Conservation (phyloP, 352 stramenopile genomes). For the Lagenidium giganteum region DNA sequence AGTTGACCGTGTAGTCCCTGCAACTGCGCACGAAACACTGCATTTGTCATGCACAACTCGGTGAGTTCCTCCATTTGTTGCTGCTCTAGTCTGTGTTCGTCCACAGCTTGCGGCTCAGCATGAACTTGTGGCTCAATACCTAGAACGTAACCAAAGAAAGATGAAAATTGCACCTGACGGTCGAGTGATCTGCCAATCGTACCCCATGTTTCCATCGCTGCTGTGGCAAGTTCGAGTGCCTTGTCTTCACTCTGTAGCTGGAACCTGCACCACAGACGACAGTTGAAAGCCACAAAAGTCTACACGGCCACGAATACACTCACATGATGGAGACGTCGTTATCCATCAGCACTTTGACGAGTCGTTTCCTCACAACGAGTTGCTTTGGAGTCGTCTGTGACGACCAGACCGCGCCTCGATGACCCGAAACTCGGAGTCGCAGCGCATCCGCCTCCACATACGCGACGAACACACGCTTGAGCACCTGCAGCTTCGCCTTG, state of each 20-base stretch:
- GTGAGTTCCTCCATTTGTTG: conserved; percentile 9
- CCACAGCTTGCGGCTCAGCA: neutral
- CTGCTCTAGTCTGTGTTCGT: neutral
- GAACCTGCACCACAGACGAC: neutral
- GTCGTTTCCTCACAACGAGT: conserved; percentile 8
- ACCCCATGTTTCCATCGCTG: conserved; percentile 8
- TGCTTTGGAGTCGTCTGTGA: neutral
- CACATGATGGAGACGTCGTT: conserved; percentile 8
- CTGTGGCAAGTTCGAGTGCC: conserved; percentile 7
- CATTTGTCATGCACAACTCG: conserved; percentile 11
- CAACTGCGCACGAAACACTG: conserved; percentile 9
- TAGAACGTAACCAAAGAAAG: too few relatives aligned
- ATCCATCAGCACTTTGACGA: conserved; percentile 12
- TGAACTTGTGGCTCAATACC: conserved; percentile 9
- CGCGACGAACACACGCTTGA: conserved; percentile 11
- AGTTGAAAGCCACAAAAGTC: neutral
- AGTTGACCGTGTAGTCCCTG: conserved; percentile 5
- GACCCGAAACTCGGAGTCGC: conserved; percentile 7
- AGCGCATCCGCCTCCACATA: conserved; percentile 9
- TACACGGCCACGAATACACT: neutral
- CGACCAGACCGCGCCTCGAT: conserved; percentile 12
- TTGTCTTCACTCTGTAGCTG: conserved; percentile 8
- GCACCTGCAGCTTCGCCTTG: conserved; percentile 7
- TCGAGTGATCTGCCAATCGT: neutral
- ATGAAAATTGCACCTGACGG: too few relatives aligned